Base-by-base conservation (phyloP, 495 filamentous ascomycete species). In the Xylaria palmicola region DNA sequence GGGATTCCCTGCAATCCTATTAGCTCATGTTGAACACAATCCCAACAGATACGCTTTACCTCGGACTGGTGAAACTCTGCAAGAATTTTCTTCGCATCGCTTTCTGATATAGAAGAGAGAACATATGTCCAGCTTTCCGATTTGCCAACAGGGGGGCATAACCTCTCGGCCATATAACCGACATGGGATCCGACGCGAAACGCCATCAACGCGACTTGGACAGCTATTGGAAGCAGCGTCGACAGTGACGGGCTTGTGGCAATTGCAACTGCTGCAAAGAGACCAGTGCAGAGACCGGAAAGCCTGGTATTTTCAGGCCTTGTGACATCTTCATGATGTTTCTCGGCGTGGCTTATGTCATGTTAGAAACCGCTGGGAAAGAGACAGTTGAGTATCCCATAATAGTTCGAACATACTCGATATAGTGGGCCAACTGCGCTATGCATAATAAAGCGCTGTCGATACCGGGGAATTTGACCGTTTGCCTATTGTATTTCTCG, bases 391-490 rank as follows among this genome's bases (percentile, higher is more conserved):
- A 22, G 7, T 1, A 32, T 51, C n/a, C n/a, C 12, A 24, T 50
- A 6, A 34, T 30, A 24, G 13, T 52, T 7, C 44, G 26, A 20
- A 52, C 57, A 24, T 60, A 92, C 88, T 89, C 84, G 60, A 93
- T 88, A 64, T 90, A 92, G 63, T 88, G 86, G 45, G 82, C 87
- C 24, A 93, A 66, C 68, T 94, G 89, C 30, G 88, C 81, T 44
- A 89, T 84, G 45, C 85, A 87, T 34, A 90, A 77, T 60, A 92
- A 75, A 7, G 85, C 85, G 63, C 86, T 89, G 66, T 91, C 79
- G 72, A 85, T 64, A 68, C 86, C 83, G 9, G 83, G 74, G 56
- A 87, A 81, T 67, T 86, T 88, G 17, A 77, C 62, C 5, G 75
- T 77, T 52, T 81, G 81, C 56, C 81, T 74, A 56, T 82, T 79